phyloP scores from a whole-genome alignment of 2,329 filamentous ascomycete genomes.

The Amauroascus niger region DNA sequence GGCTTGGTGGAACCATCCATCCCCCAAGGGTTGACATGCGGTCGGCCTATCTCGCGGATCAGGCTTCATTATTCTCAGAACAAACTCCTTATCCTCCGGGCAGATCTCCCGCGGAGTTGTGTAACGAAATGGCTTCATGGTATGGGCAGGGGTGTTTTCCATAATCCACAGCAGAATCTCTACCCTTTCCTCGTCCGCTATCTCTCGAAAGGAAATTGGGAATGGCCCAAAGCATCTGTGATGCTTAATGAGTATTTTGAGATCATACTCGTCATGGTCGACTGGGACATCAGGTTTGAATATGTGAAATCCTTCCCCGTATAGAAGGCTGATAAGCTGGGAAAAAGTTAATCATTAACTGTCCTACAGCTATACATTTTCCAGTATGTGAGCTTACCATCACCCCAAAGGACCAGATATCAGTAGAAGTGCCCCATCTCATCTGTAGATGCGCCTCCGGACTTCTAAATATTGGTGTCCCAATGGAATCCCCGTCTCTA shows the following conservation, averaged over 20 bases:
- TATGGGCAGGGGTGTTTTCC: conserved; percentile 16
- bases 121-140: conserved; percentile 22
- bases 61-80: conserved; percentile 39
- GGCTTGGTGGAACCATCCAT: conserved; percentile 7
- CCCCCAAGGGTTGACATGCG: conserved; percentile 21
- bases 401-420: conserved; percentile 19
- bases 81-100: conserved; percentile 28
- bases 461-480: conserved; percentile 18
- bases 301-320: conserved; percentile 18
- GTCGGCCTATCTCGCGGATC: conserved; percentile 37
- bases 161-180: conserved; percentile 13
- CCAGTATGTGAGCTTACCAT: conserved; percentile 12
- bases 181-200: conserved; percentile 15
- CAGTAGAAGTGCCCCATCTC: conserved; percentile 17
- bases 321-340: conserved; percentile 13
- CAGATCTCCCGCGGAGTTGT: conserved; percentile 24
- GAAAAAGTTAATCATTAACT: conserved; percentile 1
- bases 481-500: conserved; percentile 14
- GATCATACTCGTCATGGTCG: conserved; percentile 19
- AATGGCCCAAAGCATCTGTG: conserved; percentile 18
- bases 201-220: conserved; percentile 22
- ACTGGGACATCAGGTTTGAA: conserved; percentile 17
- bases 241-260: conserved; percentile 18
- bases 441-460: conserved; percentile 17
- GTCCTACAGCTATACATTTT: neutral